A percentile compares a stretch with the other conserved stretches of the same genome.
phyloP scores from a whole-genome alignment of 768 basidiomycete genomes.

The Lactarius psammicola region DNA sequence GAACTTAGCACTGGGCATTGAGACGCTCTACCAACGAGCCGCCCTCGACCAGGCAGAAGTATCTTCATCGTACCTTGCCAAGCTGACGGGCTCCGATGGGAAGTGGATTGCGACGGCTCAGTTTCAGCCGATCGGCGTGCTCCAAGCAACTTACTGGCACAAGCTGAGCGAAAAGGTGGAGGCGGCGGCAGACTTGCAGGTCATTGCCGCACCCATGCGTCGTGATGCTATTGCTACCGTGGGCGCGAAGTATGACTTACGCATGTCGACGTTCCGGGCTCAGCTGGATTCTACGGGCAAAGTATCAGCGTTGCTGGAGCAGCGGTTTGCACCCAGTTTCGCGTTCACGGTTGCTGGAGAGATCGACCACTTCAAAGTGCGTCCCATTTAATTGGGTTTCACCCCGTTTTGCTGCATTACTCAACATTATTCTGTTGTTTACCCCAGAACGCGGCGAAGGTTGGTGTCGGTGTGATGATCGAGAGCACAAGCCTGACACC shows the following conservation, averaged over 20 bases:
- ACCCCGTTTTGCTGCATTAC: conserved; percentile 5
- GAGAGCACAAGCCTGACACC: conserved; percentile 80
- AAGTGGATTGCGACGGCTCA: conserved; percentile 95
- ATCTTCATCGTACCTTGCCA: conserved; percentile 74
- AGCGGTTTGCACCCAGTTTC: conserved; percentile 93
- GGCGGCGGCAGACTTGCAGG: conserved; percentile 90
- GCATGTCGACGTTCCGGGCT: conserved; percentile 90
- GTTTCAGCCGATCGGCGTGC: conserved; percentile 73
- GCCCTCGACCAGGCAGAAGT: conserved; percentile 68
- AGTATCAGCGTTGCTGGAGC: conserved; percentile 91
- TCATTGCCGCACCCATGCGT: conserved; percentile 73
- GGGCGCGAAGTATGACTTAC: conserved; percentile 95
- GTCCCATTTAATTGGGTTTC: conserved; percentile 15
- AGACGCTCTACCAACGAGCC: conserved; percentile 79
- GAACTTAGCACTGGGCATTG: conserved; percentile 84
- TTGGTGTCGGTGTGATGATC: conserved; percentile 97
- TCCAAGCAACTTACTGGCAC: conserved; percentile 96
- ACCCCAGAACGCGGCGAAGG: conserved; percentile 82
- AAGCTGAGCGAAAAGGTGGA: conserved; percentile 94
- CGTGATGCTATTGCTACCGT: conserved; percentile 91
- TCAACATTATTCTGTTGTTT: conserved; percentile 1
- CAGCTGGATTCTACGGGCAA: conserved; percentile 95
- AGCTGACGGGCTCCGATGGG: conserved; percentile 67
- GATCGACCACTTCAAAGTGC: conserved; percentile 97
- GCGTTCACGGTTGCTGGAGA: conserved; percentile 94